Base-by-base conservation (phyloP, 2,329 filamentous ascomycete genomes). In the Fusarium odoratissimum region DNA sequence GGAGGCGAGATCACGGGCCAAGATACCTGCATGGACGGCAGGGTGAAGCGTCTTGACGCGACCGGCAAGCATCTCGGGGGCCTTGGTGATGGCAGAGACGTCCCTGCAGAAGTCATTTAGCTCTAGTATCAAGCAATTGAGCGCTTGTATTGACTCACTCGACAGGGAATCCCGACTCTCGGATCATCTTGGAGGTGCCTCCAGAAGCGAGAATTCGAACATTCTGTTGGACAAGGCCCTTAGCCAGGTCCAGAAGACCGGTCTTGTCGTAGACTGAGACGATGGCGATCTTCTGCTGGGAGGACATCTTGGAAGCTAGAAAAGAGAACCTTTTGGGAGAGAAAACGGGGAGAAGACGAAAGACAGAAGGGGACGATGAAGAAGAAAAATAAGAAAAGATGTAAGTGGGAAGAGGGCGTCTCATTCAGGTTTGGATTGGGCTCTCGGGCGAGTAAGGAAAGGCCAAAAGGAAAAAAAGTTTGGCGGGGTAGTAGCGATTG, bases 241-340 rank as follows among this genome's bases (percentile, higher is more conserved):
- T 97, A 79, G 95, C 94, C 77, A 98, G 88, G 84, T 98, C 95
- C 76, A 98, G 86, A 75, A 97, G 90, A 69, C 95, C 96, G 63
- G 95, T 98, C 91, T 99, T 99, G 89, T 99, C 94, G 82, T 96
- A 98, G 87, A 98, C 96, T 75, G 95, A 98, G 82, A 99, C 89
- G 81, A 99, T 98, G 76, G 96, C 96, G 87, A 89, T 89, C 80
- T 88, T 86, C 81, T 90, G 88, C 68, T 83, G 78, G 33, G 72
- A 77, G 69, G 82, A 78, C 82, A 84, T 84, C 73, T 70, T 79
- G 74, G 58, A 55, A 72, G 65, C 59, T 61, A 65, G 59, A 63
- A 64, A 38, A 46, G 56, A 56, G 66, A 64, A 61, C 56, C 54
- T 62, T 60, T 63, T 63, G 42, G 58, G 46, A 23, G 33, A 56